A percentile compares a stretch with the other conserved stretches of the same genome.
Conservation (phyloP, 2,329 filamentous ascomycete species). For the Colletotrichum godetiae region DNA sequence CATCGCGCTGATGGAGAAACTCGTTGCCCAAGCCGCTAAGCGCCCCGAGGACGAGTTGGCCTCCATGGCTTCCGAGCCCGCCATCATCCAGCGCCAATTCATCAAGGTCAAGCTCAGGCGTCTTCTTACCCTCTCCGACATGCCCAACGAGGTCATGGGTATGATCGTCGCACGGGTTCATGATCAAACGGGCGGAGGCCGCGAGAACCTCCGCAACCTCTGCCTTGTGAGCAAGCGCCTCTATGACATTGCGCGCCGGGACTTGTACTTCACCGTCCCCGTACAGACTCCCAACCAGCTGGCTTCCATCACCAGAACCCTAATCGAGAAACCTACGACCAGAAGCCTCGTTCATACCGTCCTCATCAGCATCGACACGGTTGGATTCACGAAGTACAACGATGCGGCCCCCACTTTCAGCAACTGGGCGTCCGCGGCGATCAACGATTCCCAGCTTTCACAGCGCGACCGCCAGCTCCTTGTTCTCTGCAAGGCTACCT, state of each 20-base stretch:
- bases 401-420: background rate
- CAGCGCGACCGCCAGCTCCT: slow-evolving; percentile 6
- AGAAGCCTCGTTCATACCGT: background rate
- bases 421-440: background rate
- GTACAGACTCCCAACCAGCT: background rate
- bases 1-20: background rate
- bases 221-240: background rate
- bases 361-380: background rate
- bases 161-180: background rate
- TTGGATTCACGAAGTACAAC: background rate
- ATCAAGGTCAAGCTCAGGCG: background rate
- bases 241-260: background rate
- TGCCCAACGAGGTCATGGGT: slow-evolving; percentile 21
- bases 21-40: background rate
- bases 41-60: background rate
- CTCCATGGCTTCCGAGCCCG: background rate
- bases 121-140: background rate
- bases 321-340: slow-evolving; percentile 17
- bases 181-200: background rate
- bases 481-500: background rate
- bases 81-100: background rate
- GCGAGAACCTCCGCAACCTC: background rate
- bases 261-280: background rate
- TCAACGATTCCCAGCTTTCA: slow-evolving; percentile 2
- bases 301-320: slow-evolving; percentile 1